Conservation (phyloP, 2,329 filamentous ascomycete genomes). For the Botrytis medusae region DNA sequence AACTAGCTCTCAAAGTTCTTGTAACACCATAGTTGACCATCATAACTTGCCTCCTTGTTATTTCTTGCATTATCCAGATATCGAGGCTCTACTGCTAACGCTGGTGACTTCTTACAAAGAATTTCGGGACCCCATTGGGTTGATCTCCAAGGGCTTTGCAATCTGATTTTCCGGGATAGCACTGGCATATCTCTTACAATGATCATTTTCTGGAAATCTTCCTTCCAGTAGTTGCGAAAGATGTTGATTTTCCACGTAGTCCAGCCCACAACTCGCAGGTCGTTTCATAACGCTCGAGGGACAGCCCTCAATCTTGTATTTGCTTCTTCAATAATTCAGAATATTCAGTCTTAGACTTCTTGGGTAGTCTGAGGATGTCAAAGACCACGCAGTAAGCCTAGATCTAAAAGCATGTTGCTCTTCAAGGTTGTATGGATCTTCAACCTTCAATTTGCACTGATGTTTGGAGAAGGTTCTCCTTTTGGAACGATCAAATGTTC, state of each 20-base stretch:
- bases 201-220: not conserved
- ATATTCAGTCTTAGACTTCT: not conserved
- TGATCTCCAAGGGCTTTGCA: not conserved
- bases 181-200: not conserved
- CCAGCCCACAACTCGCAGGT: not conserved
- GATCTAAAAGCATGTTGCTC: not conserved
- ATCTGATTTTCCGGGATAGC: not conserved
- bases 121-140: not conserved
- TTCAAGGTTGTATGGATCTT: rapidly evolving
- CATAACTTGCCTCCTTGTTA: not conserved
- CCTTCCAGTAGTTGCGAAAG: not conserved
- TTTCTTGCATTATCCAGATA: not conserved
- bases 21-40: not conserved
- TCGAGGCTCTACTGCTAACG: not conserved
- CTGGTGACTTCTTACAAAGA: not conserved
- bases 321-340: not conserved
- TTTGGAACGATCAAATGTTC: not conserved
- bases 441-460: not conserved
- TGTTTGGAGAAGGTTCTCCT: rapidly evolving
- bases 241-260: not conserved
- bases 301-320: not conserved
- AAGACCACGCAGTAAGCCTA: not conserved
- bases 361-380: not conserved
- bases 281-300: not conserved
- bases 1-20: not conserved